These are phyloP conservation scores for Annona cherimola DNA, from an alignment of 164 flowering plant genomes.

Conservation along the genomic window DNA sequence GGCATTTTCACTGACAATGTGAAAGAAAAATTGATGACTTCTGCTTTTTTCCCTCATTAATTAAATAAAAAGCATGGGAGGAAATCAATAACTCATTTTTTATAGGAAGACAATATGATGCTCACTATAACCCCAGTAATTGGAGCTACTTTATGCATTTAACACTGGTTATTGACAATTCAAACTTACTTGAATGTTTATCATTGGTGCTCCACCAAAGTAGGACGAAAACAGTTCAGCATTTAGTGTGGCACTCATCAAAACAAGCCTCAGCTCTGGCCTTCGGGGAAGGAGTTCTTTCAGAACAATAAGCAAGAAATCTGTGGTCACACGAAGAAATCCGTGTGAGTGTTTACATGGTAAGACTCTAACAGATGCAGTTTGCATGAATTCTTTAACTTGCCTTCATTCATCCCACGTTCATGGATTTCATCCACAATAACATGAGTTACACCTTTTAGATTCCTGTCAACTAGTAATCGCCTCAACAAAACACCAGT, in stretches of 20 bases:
- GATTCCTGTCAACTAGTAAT: constrained; percentile 75
- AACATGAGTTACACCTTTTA: constrained; percentile 89
- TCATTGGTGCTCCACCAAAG: constrained; percentile 82
- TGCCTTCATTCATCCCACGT: constrained; percentile 99
- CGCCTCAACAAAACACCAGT: constrained; percentile 91
- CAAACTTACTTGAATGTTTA: constrained; percentile 82
- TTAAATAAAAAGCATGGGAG: not conserved
- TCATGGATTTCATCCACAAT: constrained; percentile 98
- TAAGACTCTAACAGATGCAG: constrained; percentile 8
- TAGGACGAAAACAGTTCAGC: constrained; percentile 91
- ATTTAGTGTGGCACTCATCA: constrained; percentile 96
- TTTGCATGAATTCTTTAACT: not conserved
- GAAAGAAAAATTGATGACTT: too few species aligned
- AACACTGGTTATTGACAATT: not conserved
- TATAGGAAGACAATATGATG: too few species aligned
- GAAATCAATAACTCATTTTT: not conserved
- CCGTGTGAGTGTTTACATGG: constrained; percentile 12
- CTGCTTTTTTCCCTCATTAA: not conserved
- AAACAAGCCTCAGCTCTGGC: constrained; percentile 73
- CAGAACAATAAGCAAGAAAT: constrained; percentile 85
- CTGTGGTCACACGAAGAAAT: constrained; percentile 34
- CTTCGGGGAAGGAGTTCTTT: constrained; percentile 91
- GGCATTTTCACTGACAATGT: not conserved
- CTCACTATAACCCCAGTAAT: not conserved
- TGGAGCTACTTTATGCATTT: not conserved